Conservation (phyloP, 805 yeast genomes). For the Starmerella kuoi region DNA sequence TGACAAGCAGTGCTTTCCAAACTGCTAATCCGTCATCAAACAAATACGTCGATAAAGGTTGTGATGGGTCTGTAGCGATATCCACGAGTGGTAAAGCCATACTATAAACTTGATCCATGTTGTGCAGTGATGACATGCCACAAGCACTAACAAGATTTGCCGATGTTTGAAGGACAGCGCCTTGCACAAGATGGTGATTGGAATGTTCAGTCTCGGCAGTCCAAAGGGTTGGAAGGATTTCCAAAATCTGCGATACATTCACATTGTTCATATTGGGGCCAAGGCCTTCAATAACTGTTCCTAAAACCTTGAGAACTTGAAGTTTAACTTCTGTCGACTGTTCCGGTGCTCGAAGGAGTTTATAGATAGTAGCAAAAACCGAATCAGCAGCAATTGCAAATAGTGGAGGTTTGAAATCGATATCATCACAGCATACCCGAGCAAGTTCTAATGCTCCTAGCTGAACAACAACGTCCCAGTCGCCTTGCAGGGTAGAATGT, state of each 20-base stretch:
- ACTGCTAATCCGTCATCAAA: constrained; percentile 78
- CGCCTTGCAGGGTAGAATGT: constrained; percentile 31
- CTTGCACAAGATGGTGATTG: constrained; percentile 28
- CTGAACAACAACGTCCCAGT: constrained; percentile 61
- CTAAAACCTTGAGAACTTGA: constrained; percentile 55
- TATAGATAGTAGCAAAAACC: constrained; percentile 39
- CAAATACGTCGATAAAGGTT: constrained; percentile 44
- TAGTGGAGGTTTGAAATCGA: constrained; percentile 63
- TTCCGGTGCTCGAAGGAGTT: constrained; percentile 37
- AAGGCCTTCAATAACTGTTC: constrained; percentile 38
- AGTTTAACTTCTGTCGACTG: constrained; percentile 62
- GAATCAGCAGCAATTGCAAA: constrained; percentile 55
- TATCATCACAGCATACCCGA: constrained; percentile 61
- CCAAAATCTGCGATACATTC: constrained; percentile 26
- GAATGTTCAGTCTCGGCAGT: constrained; percentile 36
- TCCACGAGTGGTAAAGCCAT: constrained; percentile 20
- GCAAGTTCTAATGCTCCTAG: constrained; percentile 63
- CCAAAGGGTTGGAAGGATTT: constrained; percentile 68
- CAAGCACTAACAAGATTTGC: constrained; percentile 26
- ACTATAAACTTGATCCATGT: constrained; percentile 7
- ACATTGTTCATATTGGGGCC: constrained; percentile 19
- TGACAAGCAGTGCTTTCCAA: constrained; percentile 58
- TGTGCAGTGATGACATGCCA: constrained; percentile 8
- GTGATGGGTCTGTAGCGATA: constrained; percentile 42
- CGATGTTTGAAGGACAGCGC: constrained; percentile 30